Evolutionary conservation across 208 protist genomes (phyloP), one percentile per base, ranked within the genome.

Genomic region (Trypanosoma melophagium): DNA sequence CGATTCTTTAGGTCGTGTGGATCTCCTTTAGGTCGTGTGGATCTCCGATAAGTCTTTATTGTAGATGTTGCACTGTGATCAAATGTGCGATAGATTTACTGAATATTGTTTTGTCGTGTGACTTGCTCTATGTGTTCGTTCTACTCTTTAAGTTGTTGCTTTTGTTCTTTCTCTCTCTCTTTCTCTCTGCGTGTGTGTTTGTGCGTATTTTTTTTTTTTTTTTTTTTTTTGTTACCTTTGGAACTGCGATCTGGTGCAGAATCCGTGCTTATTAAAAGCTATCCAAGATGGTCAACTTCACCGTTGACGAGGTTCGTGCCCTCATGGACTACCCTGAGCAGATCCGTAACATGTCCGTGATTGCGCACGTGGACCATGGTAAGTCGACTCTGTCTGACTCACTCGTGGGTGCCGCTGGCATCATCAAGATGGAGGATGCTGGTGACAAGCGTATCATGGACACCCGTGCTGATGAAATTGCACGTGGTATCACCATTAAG

Each of bases 401-500:
- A 28, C 85, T 98, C 22, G 87, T 99, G 19, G 79, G 79, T 62
- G 90, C 83, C 55, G 97, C 97, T 50, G 97, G 97, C 95, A 99
- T 99, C 73, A 99, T 97, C 64, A 84, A 84, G 71, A 86, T 86
- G 79, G 77, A 86, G 77, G 79, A 89, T 60, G 83, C 83, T 17
- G 83, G 83, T 69, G 83, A 89, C 77, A 84, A 86, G 72, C 84
- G 84, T 55, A 76, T 90, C 64, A 85, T 84, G 71, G 84, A 90
- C 70, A 90, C 84, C 45, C 84, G 84, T 66, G 80, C 69, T 57
- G 84, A 90, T 54, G 84, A 90, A 66, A 84, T 99, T 88, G 98
- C 99, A 12, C 96, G 99, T 87, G 83, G 97, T 87, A 99, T 99
- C 74, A 99, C 98, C 59, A 99, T 99, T 89, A 99, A 99, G 87